Evolutionary conservation across 2,329 filamentous ascomycete species (phyloP).

Genomic region (Didymella lethalis): DNA sequence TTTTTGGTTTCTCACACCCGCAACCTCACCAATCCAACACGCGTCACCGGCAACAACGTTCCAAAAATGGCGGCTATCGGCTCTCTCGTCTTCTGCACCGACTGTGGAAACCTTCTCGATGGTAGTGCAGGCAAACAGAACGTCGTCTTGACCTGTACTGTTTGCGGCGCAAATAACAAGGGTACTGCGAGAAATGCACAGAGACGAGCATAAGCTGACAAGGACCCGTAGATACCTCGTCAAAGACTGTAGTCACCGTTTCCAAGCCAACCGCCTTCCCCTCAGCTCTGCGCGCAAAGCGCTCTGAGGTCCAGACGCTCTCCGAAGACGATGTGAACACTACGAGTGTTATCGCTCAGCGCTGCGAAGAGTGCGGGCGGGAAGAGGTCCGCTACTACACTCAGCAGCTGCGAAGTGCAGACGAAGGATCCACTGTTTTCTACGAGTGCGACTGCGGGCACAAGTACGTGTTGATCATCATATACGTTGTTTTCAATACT

Average conservation of each 20-base stretch:
- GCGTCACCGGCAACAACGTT: constrained; percentile 9
- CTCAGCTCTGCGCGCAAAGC: constrained; percentile 84
- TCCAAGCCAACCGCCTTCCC: constrained; percentile 94
- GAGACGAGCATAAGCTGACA: constrained; percentile 10
- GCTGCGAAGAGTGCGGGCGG: constrained; percentile 81
- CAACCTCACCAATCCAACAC: constrained; percentile 10
- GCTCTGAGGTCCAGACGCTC: constrained; percentile 83
- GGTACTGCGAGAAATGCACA: constrained; percentile 59
- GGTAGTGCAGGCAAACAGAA: constrained; percentile 78
- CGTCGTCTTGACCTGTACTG: constrained; percentile 79
- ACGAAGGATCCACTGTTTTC: constrained; percentile 93
- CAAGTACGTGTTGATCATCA: constrained; percentile 67
- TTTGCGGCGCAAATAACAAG: constrained; percentile 85
- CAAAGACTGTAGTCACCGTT: constrained; percentile 77
- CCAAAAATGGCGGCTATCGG: constrained; percentile 83
- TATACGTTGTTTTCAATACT: not conserved
- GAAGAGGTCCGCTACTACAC: constrained; percentile 85
- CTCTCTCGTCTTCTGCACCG: constrained; percentile 89
- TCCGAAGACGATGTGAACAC: constrained; percentile 79
- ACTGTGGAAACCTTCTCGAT: constrained; percentile 90
- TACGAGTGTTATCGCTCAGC: constrained; percentile 71
- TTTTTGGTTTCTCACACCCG: constrained; percentile 30
- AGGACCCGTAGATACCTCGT: constrained; percentile 47
- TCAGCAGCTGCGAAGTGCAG: constrained; percentile 86
- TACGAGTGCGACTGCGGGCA: constrained; percentile 87